Conservation (phyloP, 2,329 filamentous ascomycete genomes). For the Westerdykella ornata region DNA sequence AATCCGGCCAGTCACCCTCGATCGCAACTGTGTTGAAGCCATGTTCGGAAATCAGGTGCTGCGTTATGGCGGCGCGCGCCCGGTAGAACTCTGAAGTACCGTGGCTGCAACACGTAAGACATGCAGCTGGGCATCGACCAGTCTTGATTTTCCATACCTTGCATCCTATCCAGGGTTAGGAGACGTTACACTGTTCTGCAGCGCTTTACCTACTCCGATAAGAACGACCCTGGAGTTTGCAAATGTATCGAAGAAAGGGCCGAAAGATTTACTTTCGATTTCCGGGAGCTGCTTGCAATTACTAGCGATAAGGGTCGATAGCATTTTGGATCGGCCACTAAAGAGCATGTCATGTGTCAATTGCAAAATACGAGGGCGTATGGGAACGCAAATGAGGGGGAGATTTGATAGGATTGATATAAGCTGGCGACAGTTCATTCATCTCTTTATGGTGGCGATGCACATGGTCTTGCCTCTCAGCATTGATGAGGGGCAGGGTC, state of each 20-base stretch:
- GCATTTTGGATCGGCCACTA: not conserved
- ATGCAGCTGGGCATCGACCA: not conserved
- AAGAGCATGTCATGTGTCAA: too few relatives aligned
- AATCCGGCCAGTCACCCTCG: slow-evolving; percentile 52
- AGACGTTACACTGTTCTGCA: too few relatives aligned
- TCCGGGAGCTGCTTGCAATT: slow-evolving; percentile 13
- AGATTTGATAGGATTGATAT: too few relatives aligned
- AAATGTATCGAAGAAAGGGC: slow-evolving; percentile 39
- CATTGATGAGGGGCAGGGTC: too few relatives aligned
- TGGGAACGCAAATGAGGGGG: too few relatives aligned
- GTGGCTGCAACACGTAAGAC: slow-evolving; percentile 33
- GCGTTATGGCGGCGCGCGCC: slow-evolving; percentile 48
- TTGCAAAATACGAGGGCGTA: too few relatives aligned
- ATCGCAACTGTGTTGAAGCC: slow-evolving; percentile 48
- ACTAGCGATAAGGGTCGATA: slow-evolving; percentile 9
- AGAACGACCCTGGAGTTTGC: slow-evolving; percentile 39
- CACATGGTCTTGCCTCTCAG: too few relatives aligned
- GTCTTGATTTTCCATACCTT: slow-evolving; percentile 2
- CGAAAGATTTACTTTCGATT: slow-evolving; percentile 29
- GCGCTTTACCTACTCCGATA: too few relatives aligned
- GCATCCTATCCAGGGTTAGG: too few relatives aligned
- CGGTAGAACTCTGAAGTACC: slow-evolving; percentile 52
- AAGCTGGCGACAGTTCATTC: too few relatives aligned
- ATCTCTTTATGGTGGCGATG: too few relatives aligned
- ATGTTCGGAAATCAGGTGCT: slow-evolving; percentile 45